Base-by-base conservation (phyloP, 495 filamentous ascomycete genomes). In the Aspergillus taichungensis region DNA sequence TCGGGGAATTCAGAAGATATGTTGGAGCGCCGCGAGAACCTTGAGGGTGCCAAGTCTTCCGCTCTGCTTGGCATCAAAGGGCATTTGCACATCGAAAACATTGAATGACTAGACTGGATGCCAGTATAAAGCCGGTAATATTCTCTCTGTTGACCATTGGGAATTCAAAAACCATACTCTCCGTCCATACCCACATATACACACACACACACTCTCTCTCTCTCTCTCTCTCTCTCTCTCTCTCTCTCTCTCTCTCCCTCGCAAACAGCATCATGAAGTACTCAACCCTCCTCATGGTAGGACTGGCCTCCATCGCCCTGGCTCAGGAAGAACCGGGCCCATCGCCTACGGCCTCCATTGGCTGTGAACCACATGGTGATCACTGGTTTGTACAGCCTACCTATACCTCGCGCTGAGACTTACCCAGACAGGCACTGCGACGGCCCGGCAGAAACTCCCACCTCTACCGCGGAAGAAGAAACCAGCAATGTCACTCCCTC, bases 321-420 rank as follows among this genome's bases (percentile, higher is more conserved):
- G 53, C 45, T 30, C 49, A 42, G 35, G 45, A 37, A 29, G 43
- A 51, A 18, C 52, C 59, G 0, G 56, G 56, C 13, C 57, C 60
- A 24, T 61, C 58, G 18, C 60, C 60, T 10, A 63, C 58, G 5
- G 58, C 50, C 28, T 61, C 58, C 8, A 37, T 57, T 30, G 60
- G 60, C 38, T 63, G 60, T 43, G 56, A 57, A n/a, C 56, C 58
- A 2, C 60, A 63, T 33, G 56, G 58, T 6, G 57, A 63, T 32
- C 60, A 63, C 41, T 63, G 60, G 57, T 61, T 47, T 30, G 48
- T 36, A 24, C 13, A 11, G 9, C 0, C 44, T 3, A 37, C 40
- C 11, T 8, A 30, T 32, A 40, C 24, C 27, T n/a, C 8, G 27
- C 24, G 0, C 5, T 5, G 34, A 18, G 8, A 6, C 34, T 35